Evolutionary conservation across 169 alveolate species (phyloP).

Genomic region (Babesia bovis): DNA sequence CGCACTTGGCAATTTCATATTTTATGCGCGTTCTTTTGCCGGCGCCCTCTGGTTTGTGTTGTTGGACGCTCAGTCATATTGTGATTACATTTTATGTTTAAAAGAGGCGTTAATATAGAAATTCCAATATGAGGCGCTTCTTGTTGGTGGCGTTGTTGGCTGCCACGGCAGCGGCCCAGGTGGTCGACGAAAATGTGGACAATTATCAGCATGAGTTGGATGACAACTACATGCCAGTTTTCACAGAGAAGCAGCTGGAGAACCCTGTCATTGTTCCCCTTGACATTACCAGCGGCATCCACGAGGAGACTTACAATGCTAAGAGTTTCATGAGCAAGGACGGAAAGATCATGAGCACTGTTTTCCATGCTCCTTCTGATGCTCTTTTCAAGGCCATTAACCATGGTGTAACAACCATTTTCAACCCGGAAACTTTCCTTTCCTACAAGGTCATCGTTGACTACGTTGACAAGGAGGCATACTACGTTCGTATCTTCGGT

Average conservation of each 20-base stretch:
- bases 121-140: conserved; percentile 3
- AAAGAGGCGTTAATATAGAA: neutral
- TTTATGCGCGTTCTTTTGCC: neutral
- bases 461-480: neutral
- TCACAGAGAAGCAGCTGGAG: conserved; percentile 15
- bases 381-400: conserved; percentile 1
- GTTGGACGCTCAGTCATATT: neutral
- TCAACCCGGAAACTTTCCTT: conserved; percentile 9
- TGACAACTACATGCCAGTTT: conserved; percentile 2
- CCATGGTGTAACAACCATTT: neutral
- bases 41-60: neutral
- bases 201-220: neutral
- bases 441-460: conserved; percentile 26
- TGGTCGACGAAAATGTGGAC: neutral
- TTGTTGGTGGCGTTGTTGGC: conserved; percentile 14
- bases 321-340: neutral
- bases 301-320: neutral
- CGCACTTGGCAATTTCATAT: neutral
- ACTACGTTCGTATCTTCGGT: conserved; percentile 20
- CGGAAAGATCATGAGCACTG: neutral
- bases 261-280: neutral
- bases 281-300: neutral
- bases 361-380: conserved; percentile 13
- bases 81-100: conserved; percentile 3
- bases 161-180: conserved; percentile 2